These are phyloP conservation scores for Tetrapisispora namnaoensis DNA, from an alignment of 805 yeast genomes.

Conservation along the genomic window DNA sequence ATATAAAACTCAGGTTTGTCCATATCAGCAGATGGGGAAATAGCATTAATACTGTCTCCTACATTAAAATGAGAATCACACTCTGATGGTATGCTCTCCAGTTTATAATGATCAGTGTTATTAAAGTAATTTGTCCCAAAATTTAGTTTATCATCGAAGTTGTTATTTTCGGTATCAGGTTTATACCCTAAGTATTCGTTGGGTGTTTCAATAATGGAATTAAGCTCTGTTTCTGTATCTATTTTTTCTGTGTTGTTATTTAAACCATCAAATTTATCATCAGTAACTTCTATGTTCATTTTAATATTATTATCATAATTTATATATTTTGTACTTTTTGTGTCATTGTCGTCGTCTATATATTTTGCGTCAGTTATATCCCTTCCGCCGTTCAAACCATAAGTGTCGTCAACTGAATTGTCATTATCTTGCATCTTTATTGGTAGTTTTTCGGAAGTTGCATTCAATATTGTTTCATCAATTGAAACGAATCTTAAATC, in stretches of 20 bases:
- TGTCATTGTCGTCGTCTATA: no score
- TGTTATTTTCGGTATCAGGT: not conserved
- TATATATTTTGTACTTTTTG: no score
- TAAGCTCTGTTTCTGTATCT: not conserved
- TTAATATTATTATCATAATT: no score
- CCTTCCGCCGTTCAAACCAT: not conserved
- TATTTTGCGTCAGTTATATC: no score
- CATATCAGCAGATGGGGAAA: not conserved
- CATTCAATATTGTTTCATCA: constrained; percentile 1
- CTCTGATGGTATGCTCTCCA: not conserved
- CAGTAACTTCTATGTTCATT: not conserved
- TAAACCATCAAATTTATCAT: not conserved
- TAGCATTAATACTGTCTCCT: not conserved
- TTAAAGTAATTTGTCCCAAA: not conserved
- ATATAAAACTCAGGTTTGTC: not conserved
- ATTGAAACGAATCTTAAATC: constrained; percentile 1
- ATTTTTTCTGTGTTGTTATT: not conserved
- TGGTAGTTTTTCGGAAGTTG: not conserved
- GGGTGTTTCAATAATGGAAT: constrained; percentile 6
- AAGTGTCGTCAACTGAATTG: no score
- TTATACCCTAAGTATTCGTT: not conserved
- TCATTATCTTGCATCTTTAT: not conserved
- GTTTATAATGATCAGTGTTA: not conserved
- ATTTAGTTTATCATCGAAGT: not conserved
- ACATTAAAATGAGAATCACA: not conserved